Base-by-base conservation (phyloP, 148 eudicot genomes). In the Suaeda aralocaspica region DNA sequence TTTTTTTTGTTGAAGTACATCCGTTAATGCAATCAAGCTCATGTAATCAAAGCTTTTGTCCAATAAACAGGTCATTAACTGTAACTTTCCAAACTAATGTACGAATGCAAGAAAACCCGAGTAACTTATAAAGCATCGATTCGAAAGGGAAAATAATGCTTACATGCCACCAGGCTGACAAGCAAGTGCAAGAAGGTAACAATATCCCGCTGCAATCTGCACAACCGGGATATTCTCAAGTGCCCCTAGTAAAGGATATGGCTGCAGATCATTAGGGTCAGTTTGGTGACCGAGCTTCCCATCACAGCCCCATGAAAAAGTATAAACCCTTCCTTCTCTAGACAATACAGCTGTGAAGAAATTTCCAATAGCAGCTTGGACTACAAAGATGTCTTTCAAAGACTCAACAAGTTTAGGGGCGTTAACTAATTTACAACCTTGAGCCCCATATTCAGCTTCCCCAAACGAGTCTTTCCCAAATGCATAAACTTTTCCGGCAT, bases 291-390 rank as follows among this genome's bases (percentile, higher is more conserved):
- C 91, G 21, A 88, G 89, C 62, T 72, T 83, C 39, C 25, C 81
- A 58, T 93, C 96, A 24, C 66, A 78, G n/a, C 98, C 98, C 98
- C 98, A 94, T 3, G 92, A 94, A 72, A 94, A 91, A 18, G 98
- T 94, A 79, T 85, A 89, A 29, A 94, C 88, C 76, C 82, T 82
- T 66, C 98, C 98, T 82, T 91, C 98, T 77, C 97, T 84, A 11
- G 98, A 94, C 74, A 94, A 76, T 14, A 93, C 87, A 30, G 98
- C 95, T 0, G 98, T 93, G 75, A 93, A 93, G 85, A 87, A 88
- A 60, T 88, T 83, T 63, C 92, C 98, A 25, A 93, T 85, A 29
- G 95, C 92, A 59, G 89, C 96, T 89, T 93, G 98, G 64, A 93
- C 98, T 14, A 91, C 92, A 78, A 90, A 93, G 78, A 93, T 85